phyloP scores from a whole-genome alignment of 164 flowering plant species.

The Stephania cephalantha region DNA sequence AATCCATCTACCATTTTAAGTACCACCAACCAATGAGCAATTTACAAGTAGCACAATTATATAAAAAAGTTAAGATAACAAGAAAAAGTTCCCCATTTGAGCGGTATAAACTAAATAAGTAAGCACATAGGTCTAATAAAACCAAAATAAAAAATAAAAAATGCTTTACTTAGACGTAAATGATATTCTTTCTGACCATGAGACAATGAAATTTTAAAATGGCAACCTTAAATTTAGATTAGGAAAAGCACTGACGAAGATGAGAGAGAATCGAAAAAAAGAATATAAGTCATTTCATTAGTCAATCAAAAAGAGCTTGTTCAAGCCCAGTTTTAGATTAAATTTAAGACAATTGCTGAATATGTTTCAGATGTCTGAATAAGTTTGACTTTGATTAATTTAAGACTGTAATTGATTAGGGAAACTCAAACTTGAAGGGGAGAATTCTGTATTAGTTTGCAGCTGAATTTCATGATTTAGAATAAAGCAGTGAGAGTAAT shows the following conservation, averaged over 20 bases:
- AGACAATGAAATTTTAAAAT: background rate
- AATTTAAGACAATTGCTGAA: background rate
- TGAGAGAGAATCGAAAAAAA: background rate
- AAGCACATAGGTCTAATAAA: background rate
- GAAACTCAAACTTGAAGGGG: too few species aligned
- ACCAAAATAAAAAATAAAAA: background rate
- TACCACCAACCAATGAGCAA: background rate
- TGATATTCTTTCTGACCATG: background rate
- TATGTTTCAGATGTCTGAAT: background rate
- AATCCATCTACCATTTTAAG: background rate
- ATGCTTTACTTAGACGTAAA: background rate
- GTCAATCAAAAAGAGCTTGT: background rate
- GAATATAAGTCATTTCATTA: background rate
- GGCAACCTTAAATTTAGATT: background rate
- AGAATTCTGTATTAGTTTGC: too few species aligned
- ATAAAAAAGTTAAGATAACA: background rate
- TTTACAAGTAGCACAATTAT: background rate
- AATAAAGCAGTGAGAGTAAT: too few species aligned
- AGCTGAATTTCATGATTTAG: too few species aligned
- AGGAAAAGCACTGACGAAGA: background rate
- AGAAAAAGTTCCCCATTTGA: background rate
- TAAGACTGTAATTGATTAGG: too few species aligned
- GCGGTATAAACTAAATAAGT: background rate
- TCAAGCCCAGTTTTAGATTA: background rate
- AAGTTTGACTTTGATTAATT: too few species aligned